Conservation (phyloP, 768 basidiomycete genomes). For the Boletus bicolor region DNA sequence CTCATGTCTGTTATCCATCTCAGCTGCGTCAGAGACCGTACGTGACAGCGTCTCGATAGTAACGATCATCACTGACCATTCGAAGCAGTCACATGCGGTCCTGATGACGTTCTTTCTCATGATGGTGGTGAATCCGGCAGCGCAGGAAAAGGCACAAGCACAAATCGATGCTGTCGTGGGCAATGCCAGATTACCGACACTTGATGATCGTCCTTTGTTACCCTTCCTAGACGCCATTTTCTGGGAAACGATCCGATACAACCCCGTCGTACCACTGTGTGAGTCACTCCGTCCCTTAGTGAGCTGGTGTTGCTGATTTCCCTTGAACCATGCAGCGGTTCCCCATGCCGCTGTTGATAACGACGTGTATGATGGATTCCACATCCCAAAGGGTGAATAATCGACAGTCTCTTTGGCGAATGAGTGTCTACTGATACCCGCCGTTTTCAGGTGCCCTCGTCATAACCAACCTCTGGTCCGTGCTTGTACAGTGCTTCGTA, state of each 20-base stretch:
- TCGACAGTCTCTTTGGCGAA: background rate
- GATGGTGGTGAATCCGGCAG: conserved; percentile 6
- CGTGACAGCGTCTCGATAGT: background rate
- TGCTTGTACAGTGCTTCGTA: rapidly evolving
- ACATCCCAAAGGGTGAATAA: conserved; percentile 42
- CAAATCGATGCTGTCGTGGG: conserved; percentile 9
- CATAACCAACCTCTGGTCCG: conserved; percentile 9
- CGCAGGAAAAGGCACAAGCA: conserved; percentile 9
- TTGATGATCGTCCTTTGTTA: conserved; percentile 6
- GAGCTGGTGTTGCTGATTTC: background rate
- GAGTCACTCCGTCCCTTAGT: background rate
- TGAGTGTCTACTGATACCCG: background rate
- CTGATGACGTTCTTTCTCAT: conserved; percentile 3
- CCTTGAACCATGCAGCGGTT: conserved; percentile 7
- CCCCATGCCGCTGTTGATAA: conserved; percentile 33
- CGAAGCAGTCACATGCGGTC: no score
- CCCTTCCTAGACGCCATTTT: conserved; percentile 12
- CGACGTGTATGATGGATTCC: conserved; percentile 42
- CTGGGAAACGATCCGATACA: conserved; percentile 1
- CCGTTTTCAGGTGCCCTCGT: conserved; percentile 3
- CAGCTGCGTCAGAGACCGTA: background rate
- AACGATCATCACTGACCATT: no score
- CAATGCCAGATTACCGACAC: conserved; percentile 1
- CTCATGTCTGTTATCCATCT: background rate
- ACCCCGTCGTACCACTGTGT: background rate